Base-by-base conservation (phyloP, 352 stramenopile genomes). In the Phytopythium oedochilum region DNA sequence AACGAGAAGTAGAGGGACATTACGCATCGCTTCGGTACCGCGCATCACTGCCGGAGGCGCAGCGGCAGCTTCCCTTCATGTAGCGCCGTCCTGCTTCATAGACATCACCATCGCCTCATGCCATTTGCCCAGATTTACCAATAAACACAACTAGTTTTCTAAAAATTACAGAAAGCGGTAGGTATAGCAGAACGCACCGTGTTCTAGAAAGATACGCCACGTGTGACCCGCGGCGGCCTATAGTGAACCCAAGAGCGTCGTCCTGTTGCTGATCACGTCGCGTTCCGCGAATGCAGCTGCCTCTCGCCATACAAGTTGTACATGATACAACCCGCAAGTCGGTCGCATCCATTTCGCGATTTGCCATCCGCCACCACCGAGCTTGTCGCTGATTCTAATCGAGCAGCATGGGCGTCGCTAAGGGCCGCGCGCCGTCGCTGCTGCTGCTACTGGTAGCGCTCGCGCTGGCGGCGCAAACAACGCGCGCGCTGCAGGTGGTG, bases 401-500 rank as follows among this genome's bases (percentile, higher is more conserved):
- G 18, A 35, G 2, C 8, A 14, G 43, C 23, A 20, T 34, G 32
- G 32, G 32, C 32, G 15, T 34, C 29, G 18, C 32, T 23, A 32
- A 39, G 11, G 12, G 35, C 39, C 23, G 8, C 15, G 22, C 23
- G 9, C 20, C 3, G 36, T 34, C 20, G 6, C 29, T 14, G 18
- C 26, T n/a, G 51, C 25, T 48, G 48, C 36, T 58, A 44, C 17
- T 53, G 35, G 31, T 53, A 1, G 32, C 31, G 11, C 31, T 42
- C 25, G 38, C 42, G 18, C 61, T 73, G 2, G 28, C 67, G 15
- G 39, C 44, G 32, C 25, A 26, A 23, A 43, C 36, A 18, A 53
- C 38, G 20, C 39, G 26, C 20, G 64, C 61, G 17, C 44, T 78
- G 31, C 26, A 71, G 51, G 46, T 53, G 38, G 55, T 78, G 39